Evolutionary conservation across 139 green algal species (phyloP).

Genomic region (Picochlorum costavermella): DNA sequence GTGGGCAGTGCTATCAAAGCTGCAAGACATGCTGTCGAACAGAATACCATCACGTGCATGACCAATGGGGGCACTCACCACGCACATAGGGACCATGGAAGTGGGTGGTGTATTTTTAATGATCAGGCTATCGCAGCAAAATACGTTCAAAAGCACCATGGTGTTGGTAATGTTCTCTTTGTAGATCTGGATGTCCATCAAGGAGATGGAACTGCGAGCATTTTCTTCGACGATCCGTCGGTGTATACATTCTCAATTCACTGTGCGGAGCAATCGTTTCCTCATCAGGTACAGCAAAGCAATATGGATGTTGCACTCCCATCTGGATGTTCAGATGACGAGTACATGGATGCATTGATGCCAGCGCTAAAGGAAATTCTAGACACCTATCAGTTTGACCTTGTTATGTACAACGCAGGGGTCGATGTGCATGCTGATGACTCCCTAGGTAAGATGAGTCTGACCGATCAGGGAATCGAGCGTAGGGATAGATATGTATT

Average conservation of each 20-base stretch:
- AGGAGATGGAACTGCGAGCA: constrained; percentile 34
- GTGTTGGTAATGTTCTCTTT: constrained; percentile 18
- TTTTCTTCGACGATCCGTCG: constrained; percentile 26
- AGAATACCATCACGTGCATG: constrained; percentile 35
- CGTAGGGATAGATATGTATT: constrained; percentile 35
- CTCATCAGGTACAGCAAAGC: constrained; percentile 12
- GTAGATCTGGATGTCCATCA: constrained; percentile 37
- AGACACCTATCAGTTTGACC: constrained; percentile 16
- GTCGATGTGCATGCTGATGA: constrained; percentile 50
- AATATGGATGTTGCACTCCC: constrained; percentile 38
- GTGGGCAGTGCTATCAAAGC: constrained; percentile 37
- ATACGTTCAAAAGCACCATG: constrained; percentile 18
- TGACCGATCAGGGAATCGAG: constrained; percentile 37
- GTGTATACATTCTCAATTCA: constrained; percentile 53
- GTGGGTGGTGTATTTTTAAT: constrained; percentile 35
- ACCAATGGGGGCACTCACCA: constrained; percentile 55
- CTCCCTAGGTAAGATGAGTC: constrained; percentile 27
- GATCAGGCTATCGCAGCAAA: constrained; percentile 26
- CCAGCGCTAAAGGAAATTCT: constrained; percentile 13
- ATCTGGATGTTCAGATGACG: constrained; percentile 14
- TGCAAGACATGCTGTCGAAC: constrained; percentile 38
- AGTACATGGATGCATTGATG: constrained; percentile 20
- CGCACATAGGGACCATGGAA: constrained; percentile 29
- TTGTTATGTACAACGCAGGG: constrained; percentile 54
- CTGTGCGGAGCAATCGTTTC: constrained; percentile 43